Percentiles rank a stretch among this genome's conserved stretches.
phyloP scores from a whole-genome alignment of 179 eudicot species.

The Sideroxylon spinosum region DNA sequence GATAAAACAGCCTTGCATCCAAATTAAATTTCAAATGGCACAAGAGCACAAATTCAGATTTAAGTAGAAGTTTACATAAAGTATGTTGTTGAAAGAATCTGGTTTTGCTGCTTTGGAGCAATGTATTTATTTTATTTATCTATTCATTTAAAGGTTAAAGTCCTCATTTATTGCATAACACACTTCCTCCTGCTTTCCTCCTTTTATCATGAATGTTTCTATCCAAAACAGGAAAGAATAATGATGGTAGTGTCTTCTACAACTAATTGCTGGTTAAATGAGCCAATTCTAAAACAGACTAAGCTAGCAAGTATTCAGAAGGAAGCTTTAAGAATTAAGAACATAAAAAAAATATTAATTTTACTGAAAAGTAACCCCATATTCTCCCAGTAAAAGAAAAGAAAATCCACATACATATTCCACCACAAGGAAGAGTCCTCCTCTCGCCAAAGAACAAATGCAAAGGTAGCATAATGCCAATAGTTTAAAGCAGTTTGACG shows the following conservation, averaged over 20 bases:
- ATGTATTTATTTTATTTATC: too few species aligned
- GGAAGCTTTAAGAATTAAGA: slow-evolving; percentile 3
- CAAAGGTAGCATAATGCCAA: slow-evolving; percentile 78
- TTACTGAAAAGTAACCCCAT: not conserved
- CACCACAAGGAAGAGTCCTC: slow-evolving; percentile 76
- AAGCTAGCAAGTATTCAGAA: not conserved
- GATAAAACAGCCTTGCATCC: too few species aligned
- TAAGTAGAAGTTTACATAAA: not conserved
- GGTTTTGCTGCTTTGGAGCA: too few species aligned
- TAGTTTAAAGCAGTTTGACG: slow-evolving; percentile 71
- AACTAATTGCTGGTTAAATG: not conserved
- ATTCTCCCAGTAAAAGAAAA: not conserved
- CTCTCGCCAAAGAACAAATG: slow-evolving; percentile 76
- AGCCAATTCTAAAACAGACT: not conserved
- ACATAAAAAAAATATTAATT: slow-evolving; percentile 9
- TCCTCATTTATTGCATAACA: too few species aligned
- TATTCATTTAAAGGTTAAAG: too few species aligned
- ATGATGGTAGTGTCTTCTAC: too few species aligned
- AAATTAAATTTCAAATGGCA: too few species aligned
- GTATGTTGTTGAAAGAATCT: not conserved
- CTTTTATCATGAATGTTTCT: too few species aligned
- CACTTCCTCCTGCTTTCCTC: too few species aligned
- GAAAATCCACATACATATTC: slow-evolving; percentile 48
- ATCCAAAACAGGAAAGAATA: too few species aligned
- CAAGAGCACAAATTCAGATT: not conserved